Conservation (phyloP, 192 early-diverging fungal species). For the Coemansia sp. region DNA sequence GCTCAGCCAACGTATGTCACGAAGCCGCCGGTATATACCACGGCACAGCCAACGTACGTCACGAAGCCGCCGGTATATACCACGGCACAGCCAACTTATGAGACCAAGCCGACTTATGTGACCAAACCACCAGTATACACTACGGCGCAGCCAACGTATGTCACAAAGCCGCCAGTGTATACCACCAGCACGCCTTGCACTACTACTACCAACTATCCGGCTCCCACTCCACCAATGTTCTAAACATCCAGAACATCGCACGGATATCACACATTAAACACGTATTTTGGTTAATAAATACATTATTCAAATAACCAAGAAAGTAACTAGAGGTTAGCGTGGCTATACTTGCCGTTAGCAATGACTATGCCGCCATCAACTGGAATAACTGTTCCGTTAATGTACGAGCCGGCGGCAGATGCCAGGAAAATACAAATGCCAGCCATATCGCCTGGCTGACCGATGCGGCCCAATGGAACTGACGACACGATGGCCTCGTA, state of each 20-base stretch:
- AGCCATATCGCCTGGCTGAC: constrained; percentile 81
- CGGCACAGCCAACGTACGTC: background rate
- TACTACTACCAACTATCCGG: no score
- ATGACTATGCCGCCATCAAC: constrained; percentile 75
- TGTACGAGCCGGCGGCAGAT: constrained; percentile 71
- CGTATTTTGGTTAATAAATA: no score
- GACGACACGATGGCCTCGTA: constrained; percentile 56
- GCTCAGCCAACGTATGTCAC: background rate
- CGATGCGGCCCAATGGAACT: constrained; percentile 77
- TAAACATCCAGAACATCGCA: no score
- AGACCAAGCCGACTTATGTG: background rate
- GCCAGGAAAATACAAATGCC: constrained; percentile 80
- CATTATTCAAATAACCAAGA: no score
- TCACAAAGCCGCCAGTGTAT: no score
- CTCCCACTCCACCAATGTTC: no score
- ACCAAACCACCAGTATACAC: background rate
- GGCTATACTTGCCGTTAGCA: constrained; percentile 24
- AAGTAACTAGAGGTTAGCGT: constrained; percentile 14
- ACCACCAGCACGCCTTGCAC: no score
- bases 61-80: background rate
- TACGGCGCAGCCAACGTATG: background rate
- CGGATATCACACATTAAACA: no score
- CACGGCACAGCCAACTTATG: background rate
- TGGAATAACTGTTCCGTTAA: constrained; percentile 78
- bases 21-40: background rate